phyloP scores from a whole-genome alignment of 2,329 filamentous ascomycete genomes.

The Aspergillus bombycis region DNA sequence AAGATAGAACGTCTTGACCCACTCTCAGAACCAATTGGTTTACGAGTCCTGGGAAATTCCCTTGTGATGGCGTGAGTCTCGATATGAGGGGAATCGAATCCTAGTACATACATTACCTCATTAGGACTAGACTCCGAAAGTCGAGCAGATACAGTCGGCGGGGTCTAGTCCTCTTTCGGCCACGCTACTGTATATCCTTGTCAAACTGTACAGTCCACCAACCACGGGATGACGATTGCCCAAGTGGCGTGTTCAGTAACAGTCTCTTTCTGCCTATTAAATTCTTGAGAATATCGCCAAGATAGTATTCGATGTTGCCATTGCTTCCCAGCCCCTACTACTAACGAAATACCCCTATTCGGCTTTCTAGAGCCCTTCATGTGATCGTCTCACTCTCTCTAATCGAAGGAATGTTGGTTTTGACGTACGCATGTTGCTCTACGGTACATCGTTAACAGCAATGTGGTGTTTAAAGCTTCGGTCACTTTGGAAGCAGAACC shows the following conservation, averaged over 20 bases:
- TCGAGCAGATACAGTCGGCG: constrained; percentile 9
- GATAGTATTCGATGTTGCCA: background rate
- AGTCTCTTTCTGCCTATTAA: background rate
- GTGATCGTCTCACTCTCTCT: background rate
- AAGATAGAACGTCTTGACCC: background rate
- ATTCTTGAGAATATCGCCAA: background rate
- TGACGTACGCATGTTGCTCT: background rate
- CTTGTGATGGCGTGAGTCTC: background rate
- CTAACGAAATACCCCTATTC: background rate
- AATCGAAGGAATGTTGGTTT: no score
- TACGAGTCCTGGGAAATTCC: background rate
- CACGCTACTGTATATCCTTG: background rate
- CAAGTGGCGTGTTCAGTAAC: background rate
- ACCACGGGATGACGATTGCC: background rate
- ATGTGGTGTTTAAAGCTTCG: background rate
- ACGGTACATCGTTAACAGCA: background rate
- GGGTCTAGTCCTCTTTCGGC: constrained; percentile 29
- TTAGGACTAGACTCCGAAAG: constrained; percentile 29
- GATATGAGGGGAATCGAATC: background rate
- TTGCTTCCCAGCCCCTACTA: background rate
- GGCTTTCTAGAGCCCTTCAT: background rate
- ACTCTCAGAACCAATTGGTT: background rate
- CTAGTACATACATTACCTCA: constrained; percentile 11
- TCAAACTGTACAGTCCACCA: background rate
- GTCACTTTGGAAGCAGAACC: background rate